Percentiles rank a stretch among this genome's conserved stretches.
Evolutionary conservation across 1,284 basidiomycete species (phyloP).

Genomic region (Ceratobasidium sp.): DNA sequence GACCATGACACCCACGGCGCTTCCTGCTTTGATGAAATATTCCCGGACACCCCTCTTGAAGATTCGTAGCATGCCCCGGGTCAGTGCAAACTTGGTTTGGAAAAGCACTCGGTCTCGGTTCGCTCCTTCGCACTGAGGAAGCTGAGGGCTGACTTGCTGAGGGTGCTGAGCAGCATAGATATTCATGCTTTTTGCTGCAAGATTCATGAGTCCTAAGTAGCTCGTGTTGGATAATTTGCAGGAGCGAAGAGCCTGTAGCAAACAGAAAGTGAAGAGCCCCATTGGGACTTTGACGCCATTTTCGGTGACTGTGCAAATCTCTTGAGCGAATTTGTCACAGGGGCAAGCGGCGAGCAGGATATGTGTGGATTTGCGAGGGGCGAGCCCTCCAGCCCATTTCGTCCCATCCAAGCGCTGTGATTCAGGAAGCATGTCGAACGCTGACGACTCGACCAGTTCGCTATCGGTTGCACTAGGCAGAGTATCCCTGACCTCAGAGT

Average conservation of each 20-base stretch:
- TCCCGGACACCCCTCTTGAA: not conserved
- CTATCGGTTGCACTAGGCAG: not conserved
- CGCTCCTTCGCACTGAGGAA: constrained; percentile 31
- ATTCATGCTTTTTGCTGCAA: no score
- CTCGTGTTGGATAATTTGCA: constrained; percentile 25
- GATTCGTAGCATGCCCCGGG: constrained; percentile 21
- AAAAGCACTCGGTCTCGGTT: constrained; percentile 30
- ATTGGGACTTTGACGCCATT: no score
- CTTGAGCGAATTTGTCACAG: not conserved
- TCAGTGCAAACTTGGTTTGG: not conserved
- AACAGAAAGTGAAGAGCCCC: constrained; percentile 12
- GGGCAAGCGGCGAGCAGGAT: constrained; percentile 29
- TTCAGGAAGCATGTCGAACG: no score
- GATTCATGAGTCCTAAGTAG: not conserved
- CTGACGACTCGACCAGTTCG: no score
- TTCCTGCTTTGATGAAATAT: constrained; percentile 16
- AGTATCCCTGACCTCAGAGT: not conserved
- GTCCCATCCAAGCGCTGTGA: no score
- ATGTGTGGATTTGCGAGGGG: constrained; percentile 5
- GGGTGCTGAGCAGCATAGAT: not conserved
- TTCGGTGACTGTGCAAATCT: not conserved
- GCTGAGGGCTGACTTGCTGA: not conserved
- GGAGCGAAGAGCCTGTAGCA: not conserved
- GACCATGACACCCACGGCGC: not conserved
- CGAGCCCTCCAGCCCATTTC: not conserved